phyloP scores from a whole-genome alignment of 371 early-diverging fungal genomes.

The Mucor racemosus region DNA sequence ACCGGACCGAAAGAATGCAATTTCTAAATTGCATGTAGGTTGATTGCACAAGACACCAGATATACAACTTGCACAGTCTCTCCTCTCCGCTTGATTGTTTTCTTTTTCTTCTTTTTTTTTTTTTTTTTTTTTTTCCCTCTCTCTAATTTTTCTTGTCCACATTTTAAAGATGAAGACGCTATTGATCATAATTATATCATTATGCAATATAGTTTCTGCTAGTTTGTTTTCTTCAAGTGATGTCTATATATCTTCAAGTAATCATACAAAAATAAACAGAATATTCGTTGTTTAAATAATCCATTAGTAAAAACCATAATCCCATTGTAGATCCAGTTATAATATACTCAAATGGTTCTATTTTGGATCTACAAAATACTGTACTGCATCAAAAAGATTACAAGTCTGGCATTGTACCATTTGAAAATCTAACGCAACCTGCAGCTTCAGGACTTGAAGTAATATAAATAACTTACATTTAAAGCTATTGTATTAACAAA shows the following conservation, averaged over 20 bases:
- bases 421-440: slow-evolving; percentile 40
- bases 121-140: slow-evolving; percentile 7
- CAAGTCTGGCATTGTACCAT: slow-evolving; percentile 41
- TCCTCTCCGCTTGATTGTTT: not conserved
- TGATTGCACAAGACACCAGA: slow-evolving; percentile 1
- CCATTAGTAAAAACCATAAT: not conserved
- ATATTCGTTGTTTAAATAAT: not conserved
- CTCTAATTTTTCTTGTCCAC: not conserved
- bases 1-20: not conserved
- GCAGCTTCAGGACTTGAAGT: slow-evolving; percentile 34
- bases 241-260: slow-evolving; percentile 48
- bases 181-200: not conserved
- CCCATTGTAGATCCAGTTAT: slow-evolving; percentile 33
- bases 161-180: not conserved
- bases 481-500: not conserved
- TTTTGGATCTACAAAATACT: slow-evolving; percentile 21
- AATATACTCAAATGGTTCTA: slow-evolving; percentile 43
- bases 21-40: not conserved
- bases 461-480: not conserved
- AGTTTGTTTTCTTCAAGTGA: slow-evolving; percentile 42
- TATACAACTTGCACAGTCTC: not conserved
- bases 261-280: not conserved
- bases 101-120: slow-evolving; percentile 17
- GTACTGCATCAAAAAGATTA: slow-evolving; percentile 29
- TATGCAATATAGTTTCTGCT: slow-evolving; percentile 10